phyloP scores from a whole-genome alignment of 1,139 yeast genomes.

The Kluyveromyces sp. region DNA sequence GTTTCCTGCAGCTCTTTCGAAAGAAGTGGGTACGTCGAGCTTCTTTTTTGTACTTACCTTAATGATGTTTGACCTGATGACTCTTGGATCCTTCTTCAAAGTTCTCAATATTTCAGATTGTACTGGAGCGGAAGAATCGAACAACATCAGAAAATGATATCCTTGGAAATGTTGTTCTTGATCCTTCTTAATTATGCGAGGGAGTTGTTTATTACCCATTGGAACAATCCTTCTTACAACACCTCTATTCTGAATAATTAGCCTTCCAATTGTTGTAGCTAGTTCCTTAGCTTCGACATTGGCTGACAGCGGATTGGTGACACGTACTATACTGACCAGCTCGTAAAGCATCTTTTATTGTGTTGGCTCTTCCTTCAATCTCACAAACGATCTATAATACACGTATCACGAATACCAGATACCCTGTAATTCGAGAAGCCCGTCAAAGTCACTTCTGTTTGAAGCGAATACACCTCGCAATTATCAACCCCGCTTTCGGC shows the following conservation, averaged over 20 bases:
- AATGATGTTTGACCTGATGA: conserved; percentile 68
- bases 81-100: conserved; percentile 80
- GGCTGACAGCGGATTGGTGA: conserved; percentile 47
- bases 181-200: conserved; percentile 74
- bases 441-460: no score
- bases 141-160: conserved; percentile 75
- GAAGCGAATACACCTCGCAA: not conserved
- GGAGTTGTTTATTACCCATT: conserved; percentile 71
- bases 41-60: conserved; percentile 55
- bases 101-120: conserved; percentile 81
- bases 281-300: conserved; percentile 57
- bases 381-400: no score
- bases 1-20: conserved; percentile 36
- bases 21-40: conserved; percentile 49
- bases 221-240: conserved; percentile 77
- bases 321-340: conserved; percentile 82
- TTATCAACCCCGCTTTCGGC: no score
- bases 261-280: conserved; percentile 74
- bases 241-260: conserved; percentile 84
- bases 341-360: conserved; percentile 79
- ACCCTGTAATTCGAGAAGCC: no score
- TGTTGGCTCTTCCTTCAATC: no score
- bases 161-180: conserved; percentile 91
- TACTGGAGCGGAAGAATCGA: conserved; percentile 79
- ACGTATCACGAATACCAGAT: not conserved